Base-by-base conservation (phyloP, 2,329 filamentous ascomycete species). In the Cytospora schulzeri region DNA sequence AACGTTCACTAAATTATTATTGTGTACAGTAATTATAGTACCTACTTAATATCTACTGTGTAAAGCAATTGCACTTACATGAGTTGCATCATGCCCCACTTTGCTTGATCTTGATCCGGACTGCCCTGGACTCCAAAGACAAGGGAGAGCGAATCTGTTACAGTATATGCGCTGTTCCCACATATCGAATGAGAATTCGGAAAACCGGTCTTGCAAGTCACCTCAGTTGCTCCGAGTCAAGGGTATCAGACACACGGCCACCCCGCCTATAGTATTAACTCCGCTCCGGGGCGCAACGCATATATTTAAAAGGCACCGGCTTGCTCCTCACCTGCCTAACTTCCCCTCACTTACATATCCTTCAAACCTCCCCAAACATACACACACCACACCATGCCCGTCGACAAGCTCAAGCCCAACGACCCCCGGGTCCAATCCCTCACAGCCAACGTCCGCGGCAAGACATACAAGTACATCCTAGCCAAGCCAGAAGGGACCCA, bases 361-460 rank as follows among this genome's bases (percentile, higher is more conserved):
- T 24, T 31, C 28, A 22, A 53, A 12, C 29, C n/a, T 50, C 29
- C 38, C 6, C 7, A 57, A 26, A 17, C 12, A 51, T 24, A n/a
- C n/a, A n/a, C n/a, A n/a, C 54, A n/a, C 51, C 58, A n/a, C 59
- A 62, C 52, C 63, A 70, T 85, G 81, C 73, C 83, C 57, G 75
- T 83, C 51, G 85, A 89, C 73, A 90, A 90, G 73, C 84, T 94
- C 67, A 80, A 81, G 24, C 83, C 83, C 50, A 82, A 85, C 67
- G 91, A 94, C 78, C 72, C 86, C 38, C 85, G 91, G 67, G 83
- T 92, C 70, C 79, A 87, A 71, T 83, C 88, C 73, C 83, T 85
- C 71, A 87, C 83, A 62, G 83, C 86, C 51, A 78, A 80, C 60
- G 79, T 93, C 64, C 88, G 90, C 69, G 89, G 88, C 69, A 83